Evolutionary conservation across 805 yeast genomes (phyloP).

Genomic region (Wickerhamomyces ciferrii): DNA sequence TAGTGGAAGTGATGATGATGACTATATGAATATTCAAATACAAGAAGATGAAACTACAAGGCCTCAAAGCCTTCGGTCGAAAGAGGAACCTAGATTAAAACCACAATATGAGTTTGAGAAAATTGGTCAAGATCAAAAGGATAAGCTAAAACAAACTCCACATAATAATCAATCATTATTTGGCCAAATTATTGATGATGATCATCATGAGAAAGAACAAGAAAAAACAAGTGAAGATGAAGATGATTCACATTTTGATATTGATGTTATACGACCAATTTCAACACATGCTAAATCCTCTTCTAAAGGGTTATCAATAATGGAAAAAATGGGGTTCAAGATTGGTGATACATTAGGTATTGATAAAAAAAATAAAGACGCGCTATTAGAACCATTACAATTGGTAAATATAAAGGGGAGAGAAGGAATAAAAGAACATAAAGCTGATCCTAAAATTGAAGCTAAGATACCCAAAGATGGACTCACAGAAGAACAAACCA

Average conservation of each 20-base stretch:
- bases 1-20: conserved; percentile 16
- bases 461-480: conserved; percentile 13
- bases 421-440: conserved; percentile 20
- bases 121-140: not conserved
- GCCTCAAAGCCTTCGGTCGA: conserved; percentile 1
- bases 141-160: too few relatives aligned
- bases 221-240: too few relatives aligned
- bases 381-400: conserved; percentile 27
- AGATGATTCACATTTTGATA: not conserved
- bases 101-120: not conserved
- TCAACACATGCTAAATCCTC: conserved; percentile 10
- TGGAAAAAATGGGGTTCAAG: conserved; percentile 56
- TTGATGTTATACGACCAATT: not conserved
- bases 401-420: conserved; percentile 13
- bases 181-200: conserved; percentile 7
- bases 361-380: conserved; percentile 13
- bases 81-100: not conserved
- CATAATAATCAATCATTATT: too few relatives aligned
- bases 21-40: conserved; percentile 24
- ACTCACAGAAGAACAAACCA: conserved; percentile 8
- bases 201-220: not conserved
- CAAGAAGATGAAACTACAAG: conserved; percentile 8
- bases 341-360: conserved; percentile 41
- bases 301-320: conserved; percentile 43
- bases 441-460: conserved; percentile 2